A percentile compares a stretch with the other conserved stretches of the same genome.
Evolutionary conservation across 2,329 filamentous ascomycete species (phyloP).

Genomic region (Moelleriella libera): DNA sequence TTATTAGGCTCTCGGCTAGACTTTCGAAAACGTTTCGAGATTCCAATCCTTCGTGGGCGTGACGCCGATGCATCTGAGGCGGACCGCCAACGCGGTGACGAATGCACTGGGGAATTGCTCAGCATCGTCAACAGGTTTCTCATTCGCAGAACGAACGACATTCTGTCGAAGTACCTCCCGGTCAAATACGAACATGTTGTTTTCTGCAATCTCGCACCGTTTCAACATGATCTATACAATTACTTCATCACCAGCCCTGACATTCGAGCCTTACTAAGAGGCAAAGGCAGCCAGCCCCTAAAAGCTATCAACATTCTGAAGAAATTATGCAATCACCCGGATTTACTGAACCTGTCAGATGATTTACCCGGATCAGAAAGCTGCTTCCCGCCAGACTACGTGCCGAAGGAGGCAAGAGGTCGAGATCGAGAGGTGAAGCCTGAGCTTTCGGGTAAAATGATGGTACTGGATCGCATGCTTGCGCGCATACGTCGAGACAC

Average conservation of each 20-base stretch:
- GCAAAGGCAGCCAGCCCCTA: conserved; percentile 88
- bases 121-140: conserved; percentile 93
- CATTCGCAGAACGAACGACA: conserved; percentile 93
- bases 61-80: conserved; percentile 79
- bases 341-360: conserved; percentile 67
- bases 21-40: conserved; percentile 86
- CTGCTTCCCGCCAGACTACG: conserved; percentile 72
- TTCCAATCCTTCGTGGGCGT: conserved; percentile 81
- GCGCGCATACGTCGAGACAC: conserved; percentile 90
- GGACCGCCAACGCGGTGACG: conserved; percentile 71
- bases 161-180: conserved; percentile 90
- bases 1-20: conserved; percentile 79
- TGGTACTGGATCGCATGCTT: conserved; percentile 94
- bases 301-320: conserved; percentile 96
- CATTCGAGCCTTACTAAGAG: conserved; percentile 79
- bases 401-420: conserved; percentile 75
- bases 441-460: conserved; percentile 98
- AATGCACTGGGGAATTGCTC: conserved; percentile 68
- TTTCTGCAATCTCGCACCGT: conserved; percentile 87
- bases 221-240: conserved; percentile 89
- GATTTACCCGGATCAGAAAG: conserved; percentile 81
- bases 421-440: conserved; percentile 84
- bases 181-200: conserved; percentile 99
- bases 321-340: conserved; percentile 96
- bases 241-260: conserved; percentile 94